phyloP scores from a whole-genome alignment of 768 basidiomycete species.

The Russula olivacea region DNA sequence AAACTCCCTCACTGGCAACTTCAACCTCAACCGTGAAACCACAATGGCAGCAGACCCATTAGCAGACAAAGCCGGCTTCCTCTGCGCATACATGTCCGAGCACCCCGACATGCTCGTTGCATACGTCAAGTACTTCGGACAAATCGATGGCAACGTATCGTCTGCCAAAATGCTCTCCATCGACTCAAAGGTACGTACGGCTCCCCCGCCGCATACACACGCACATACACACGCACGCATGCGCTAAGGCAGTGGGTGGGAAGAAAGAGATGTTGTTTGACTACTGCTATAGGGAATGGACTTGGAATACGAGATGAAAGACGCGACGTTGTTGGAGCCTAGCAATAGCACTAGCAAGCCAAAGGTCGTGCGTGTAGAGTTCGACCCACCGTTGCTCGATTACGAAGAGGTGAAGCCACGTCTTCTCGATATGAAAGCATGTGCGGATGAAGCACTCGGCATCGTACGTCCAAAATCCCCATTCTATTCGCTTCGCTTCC shows the following conservation, averaged over 20 bases:
- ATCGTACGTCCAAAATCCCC: constrained; percentile 47
- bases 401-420: constrained; percentile 83
- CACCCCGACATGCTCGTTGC: constrained; percentile 83
- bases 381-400: constrained; percentile 65
- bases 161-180: constrained; percentile 70
- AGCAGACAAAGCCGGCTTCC: constrained; percentile 65
- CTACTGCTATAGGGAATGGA: constrained; percentile 57
- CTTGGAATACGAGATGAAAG: constrained; percentile 54
- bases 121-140: constrained; percentile 73
- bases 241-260: too few species aligned
- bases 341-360: constrained; percentile 33
- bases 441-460: constrained; percentile 73
- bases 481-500: neutral
- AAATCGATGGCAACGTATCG: constrained; percentile 47
- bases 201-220: neutral
- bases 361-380: constrained; percentile 44
- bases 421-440: constrained; percentile 70
- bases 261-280: too few species aligned
- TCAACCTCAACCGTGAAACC: constrained; percentile 35
- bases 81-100: constrained; percentile 79
- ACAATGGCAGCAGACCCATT: constrained; percentile 67
- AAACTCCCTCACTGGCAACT: too few species aligned
- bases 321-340: constrained; percentile 36
- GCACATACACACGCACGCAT: too few species aligned
- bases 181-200: constrained; percentile 49